Evolutionary conservation across 257 asterid genomes (phyloP), one percentile per base, ranked within the genome.

Genomic region (Nicotiana tabacum): DNA sequence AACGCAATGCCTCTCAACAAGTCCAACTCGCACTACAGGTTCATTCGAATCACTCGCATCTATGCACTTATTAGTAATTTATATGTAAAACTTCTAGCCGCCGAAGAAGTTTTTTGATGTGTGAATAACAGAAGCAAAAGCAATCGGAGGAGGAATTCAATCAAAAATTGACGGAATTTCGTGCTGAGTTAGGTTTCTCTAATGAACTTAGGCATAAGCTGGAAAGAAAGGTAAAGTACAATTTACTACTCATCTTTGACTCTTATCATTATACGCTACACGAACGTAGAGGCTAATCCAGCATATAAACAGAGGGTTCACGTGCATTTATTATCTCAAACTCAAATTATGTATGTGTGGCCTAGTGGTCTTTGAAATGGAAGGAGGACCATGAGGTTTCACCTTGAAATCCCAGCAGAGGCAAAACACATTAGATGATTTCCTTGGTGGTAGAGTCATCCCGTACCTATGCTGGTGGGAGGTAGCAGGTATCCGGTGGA

Each of bases 221-320:
- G n/a, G 91, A 87, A 79, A 83, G 83, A 78, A 85, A 85, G 91
- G 91, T 89, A 68, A 51, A 64, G 12, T 32, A 64, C 6, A 24
- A 62, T 11, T 64, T 11, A 27, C 35, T 11, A 1, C 18, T 13
- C 18, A 43, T 43, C 12, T 43, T 43, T 43, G 51, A 43, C 51
- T 43, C 12, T 37, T 37, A 43, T 43, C 12, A 43, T 43, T 10
- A 9, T 43, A 43, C 12, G 2, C 51, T 43, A 43, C 12, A 43
- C 51, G 51, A 43, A 43, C 12, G 51, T 0, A 9, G 51, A 43
- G 51, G 51, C 51, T 43, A 12, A 43, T 43, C 51, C 12, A 43
- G 51, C 51, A 9, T 43, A 9, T 43, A 43, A 43, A 12, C 12
- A 9, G 12, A 43, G 51, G 51, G 51, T 43, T 43, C 51, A 43